Base-by-base conservation (phyloP, 208 protist genomes). In the Trypanosoma melophagium region DNA sequence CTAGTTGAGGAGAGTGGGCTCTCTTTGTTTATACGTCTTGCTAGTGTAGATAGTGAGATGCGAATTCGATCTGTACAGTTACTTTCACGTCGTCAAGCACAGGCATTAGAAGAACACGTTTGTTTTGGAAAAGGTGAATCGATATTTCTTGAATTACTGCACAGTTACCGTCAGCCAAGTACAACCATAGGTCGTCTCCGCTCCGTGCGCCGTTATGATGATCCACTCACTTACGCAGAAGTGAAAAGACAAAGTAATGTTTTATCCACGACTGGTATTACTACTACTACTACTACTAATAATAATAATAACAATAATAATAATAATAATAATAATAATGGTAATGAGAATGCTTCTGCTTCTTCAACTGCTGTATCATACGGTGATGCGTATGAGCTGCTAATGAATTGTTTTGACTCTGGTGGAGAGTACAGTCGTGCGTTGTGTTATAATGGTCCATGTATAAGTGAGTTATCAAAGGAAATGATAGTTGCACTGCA, bases 11-110 rank as follows among this genome's bases (percentile, higher is more conserved):
- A 88, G 13, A 69, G 76, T 35, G 71, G 60, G 0, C 69, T 76
- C 21, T 80, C 74, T 64, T 71, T 95, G 55, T 90, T 81, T 56
- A 17, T 92, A 2, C 77, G 86, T 3, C 76, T 95, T 1, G 90
- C 90, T 12, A 83, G 71, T 61, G 90, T 79, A 38, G 89, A 93
- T 72, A 83, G 83, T 41, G 85, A 90, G 67, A 77, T 95, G 69
- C 87, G 90, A 19, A 64, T 95, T n/a, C 87, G 90, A 12, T 67
- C 63, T 1, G 62, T 93, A 42, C 85, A 92, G 69, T 71, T 92
- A 13, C 21, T 95, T 44, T 86, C 90, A n/a, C 42, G 52, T n/a
- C 21, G n/a, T 8, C 69, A 81, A 40, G 83, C 90, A 1, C 72
- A 80, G 8, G 68, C 71, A 21, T 69, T 95, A 13, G 73, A 79